These are phyloP conservation scores for Acarospora socialis DNA, from an alignment of 2,329 filamentous ascomycete genomes.

Conservation along the genomic window DNA sequence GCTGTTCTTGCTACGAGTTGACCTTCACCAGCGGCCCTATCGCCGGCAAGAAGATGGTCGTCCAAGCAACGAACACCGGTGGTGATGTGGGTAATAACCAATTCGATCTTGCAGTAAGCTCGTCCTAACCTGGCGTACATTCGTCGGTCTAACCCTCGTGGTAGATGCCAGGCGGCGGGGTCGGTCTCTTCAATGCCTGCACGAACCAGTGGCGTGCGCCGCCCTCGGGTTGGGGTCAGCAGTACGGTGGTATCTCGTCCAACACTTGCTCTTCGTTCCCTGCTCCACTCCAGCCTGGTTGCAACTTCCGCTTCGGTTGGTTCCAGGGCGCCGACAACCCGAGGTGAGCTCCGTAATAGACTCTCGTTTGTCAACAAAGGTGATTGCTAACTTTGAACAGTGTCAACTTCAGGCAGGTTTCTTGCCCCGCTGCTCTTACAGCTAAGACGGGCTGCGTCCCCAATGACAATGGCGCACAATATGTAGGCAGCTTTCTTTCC, in stretches of 20 bases:
- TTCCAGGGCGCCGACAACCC: constrained; percentile 46
- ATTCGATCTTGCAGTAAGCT: constrained; percentile 37
- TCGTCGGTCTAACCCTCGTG: constrained; percentile 10
- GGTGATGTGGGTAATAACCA: constrained; percentile 42
- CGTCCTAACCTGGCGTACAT: constrained; percentile 7
- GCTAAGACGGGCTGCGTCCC: constrained; percentile 32
- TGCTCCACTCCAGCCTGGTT: constrained; percentile 39
- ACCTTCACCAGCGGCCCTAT: constrained; percentile 43
- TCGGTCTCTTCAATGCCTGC: constrained; percentile 42
- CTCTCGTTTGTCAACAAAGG: background rate
- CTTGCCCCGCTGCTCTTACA: constrained; percentile 38
- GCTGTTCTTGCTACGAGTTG: constrained; percentile 51
- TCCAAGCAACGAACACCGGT: constrained; percentile 51
- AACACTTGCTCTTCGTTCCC: constrained; percentile 41
- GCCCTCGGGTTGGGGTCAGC: constrained; percentile 37
- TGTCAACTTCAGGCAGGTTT: constrained; percentile 41
- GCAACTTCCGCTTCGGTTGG: constrained; percentile 52
- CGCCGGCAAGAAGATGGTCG: constrained; percentile 47
- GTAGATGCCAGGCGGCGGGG: constrained; percentile 41
- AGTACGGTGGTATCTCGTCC: constrained; percentile 43
- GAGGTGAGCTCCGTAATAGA: constrained; percentile 6
- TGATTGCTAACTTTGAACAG: constrained; percentile 5
- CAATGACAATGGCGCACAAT: too few relatives aligned
- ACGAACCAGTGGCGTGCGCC: constrained; percentile 34
- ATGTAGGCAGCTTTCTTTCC: too few relatives aligned